Percentiles rank a stretch among this genome's conserved stretches.
Evolutionary conservation across 2,329 filamentous ascomycete species (phyloP).

Genomic region (Didymella pinodella): DNA sequence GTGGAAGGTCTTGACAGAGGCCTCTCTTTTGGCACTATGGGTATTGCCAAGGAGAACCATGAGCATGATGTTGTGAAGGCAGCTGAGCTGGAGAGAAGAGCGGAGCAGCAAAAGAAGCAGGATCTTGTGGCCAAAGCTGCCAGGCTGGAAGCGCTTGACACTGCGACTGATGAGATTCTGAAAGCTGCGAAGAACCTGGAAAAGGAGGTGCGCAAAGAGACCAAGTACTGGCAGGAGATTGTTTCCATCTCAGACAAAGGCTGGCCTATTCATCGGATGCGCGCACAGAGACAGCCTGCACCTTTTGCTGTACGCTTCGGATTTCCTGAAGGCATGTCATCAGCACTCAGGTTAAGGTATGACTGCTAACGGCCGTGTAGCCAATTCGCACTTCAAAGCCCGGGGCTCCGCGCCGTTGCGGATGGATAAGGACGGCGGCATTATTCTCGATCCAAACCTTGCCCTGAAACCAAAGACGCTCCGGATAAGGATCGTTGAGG

Average conservation of each 20-base stretch:
- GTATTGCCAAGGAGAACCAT: conserved; percentile 36
- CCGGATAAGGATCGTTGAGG: conserved; percentile 70
- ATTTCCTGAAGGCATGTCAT: conserved; percentile 73
- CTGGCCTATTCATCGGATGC: conserved; percentile 72
- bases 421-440: conserved; percentile 75
- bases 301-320: conserved; percentile 90
- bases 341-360: no score
- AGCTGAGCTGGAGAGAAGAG: conserved; percentile 44
- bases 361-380: conserved; percentile 39
- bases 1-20: conserved; percentile 32
- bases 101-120: conserved; percentile 48
- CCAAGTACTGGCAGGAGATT: conserved; percentile 88
- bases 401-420: conserved; percentile 83
- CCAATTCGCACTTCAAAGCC: conserved; percentile 65
- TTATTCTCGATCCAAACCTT: conserved; percentile 75
- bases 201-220: conserved; percentile 79
- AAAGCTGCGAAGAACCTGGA: conserved; percentile 76
- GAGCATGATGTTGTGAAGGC: conserved; percentile 28
- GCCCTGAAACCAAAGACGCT: conserved; percentile 66
- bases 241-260: conserved; percentile 81
- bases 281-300: conserved; percentile 64
- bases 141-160: conserved; percentile 78
- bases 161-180: conserved; percentile 75
- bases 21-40: conserved; percentile 51
- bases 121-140: conserved; percentile 70